A percentile compares a stretch with the other conserved stretches of the same genome.
Conservation (phyloP, 441 rosid species). For the Syzygium syzygioides region DNA sequence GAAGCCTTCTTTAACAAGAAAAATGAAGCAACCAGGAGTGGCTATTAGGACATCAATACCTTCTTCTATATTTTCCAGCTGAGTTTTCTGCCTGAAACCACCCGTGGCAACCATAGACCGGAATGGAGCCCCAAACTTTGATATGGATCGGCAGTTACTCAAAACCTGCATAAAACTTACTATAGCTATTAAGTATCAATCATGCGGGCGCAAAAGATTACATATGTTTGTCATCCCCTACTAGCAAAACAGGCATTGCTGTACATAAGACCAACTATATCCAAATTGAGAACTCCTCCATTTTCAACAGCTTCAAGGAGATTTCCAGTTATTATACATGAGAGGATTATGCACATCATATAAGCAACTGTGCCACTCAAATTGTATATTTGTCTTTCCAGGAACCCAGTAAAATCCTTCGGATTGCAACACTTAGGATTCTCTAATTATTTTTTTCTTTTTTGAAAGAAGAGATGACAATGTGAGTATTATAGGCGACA, state of each 20-base stretch:
- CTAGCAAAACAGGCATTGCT: background rate
- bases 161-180: constrained; percentile 52
- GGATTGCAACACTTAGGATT: background rate
- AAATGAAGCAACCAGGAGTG: constrained; percentile 89
- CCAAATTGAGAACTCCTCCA: background rate
- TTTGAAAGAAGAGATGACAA: background rate
- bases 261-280: background rate
- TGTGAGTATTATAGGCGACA: background rate
- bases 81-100: constrained; percentile 85
- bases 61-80: constrained; percentile 70
- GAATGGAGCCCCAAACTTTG: constrained; percentile 85
- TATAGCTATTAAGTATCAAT: background rate
- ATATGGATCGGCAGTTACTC: constrained; percentile 61
- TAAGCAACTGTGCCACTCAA: background rate
- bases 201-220: background rate
- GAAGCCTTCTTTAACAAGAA: constrained; percentile 63
- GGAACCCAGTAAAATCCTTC: background rate
- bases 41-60: constrained; percentile 79
- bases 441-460: background rate
- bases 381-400: background rate
- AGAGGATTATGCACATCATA: background rate
- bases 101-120: constrained; percentile 88
- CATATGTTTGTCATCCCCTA: background rate
- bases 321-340: background rate
- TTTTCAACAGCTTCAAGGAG: background rate